Evolutionary conservation across 495 filamentous ascomycete species (phyloP).

Genomic region (Talaromyces stipitatus): DNA sequence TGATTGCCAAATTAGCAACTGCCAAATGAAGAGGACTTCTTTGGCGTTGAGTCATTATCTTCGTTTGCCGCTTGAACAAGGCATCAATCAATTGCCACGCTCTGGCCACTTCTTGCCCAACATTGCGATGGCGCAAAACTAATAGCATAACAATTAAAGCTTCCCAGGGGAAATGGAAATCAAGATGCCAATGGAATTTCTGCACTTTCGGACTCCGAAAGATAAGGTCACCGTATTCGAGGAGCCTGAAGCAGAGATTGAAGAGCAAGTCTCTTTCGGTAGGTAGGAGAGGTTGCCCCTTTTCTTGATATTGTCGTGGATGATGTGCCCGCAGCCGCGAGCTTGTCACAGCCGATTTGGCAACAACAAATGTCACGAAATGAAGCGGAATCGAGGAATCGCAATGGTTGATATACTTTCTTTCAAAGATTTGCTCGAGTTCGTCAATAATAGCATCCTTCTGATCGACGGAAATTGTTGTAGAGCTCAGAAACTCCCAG

Average conservation of each 20-base stretch:
- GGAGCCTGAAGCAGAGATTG: conserved; percentile 25
- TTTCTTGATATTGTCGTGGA: conserved; percentile 31
- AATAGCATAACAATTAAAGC: conserved; percentile 35
- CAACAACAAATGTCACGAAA: conserved; percentile 41
- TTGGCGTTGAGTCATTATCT: conserved; percentile 12
- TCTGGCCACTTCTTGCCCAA: conserved; percentile 19
- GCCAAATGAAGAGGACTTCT: conserved; percentile 26
- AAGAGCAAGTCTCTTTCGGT: conserved; percentile 33
- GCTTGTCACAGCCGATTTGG: conserved; percentile 24
- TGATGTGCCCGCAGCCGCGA: conserved; percentile 32
- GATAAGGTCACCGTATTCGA: conserved; percentile 24
- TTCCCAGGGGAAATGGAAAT: conserved; percentile 33
- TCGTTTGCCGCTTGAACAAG: conserved; percentile 19
- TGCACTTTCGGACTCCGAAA: conserved; percentile 17
- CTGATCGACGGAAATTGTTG: conserved; percentile 30
- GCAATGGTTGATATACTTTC: conserved; percentile 47
- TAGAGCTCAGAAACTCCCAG: conserved; percentile 23
- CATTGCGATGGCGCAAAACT: conserved; percentile 24
- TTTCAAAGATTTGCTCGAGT: conserved; percentile 23
- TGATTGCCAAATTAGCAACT: conserved; percentile 26
- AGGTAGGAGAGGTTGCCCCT: conserved; percentile 17
- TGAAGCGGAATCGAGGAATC: conserved; percentile 57
- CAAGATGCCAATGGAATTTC: conserved; percentile 27
- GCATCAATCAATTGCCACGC: conserved; percentile 28
- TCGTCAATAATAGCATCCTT: conserved; percentile 39